These are phyloP conservation scores for Schizosaccharomyces octosporus DNA, from an alignment of 805 yeast species.

Conservation along the genomic window DNA sequence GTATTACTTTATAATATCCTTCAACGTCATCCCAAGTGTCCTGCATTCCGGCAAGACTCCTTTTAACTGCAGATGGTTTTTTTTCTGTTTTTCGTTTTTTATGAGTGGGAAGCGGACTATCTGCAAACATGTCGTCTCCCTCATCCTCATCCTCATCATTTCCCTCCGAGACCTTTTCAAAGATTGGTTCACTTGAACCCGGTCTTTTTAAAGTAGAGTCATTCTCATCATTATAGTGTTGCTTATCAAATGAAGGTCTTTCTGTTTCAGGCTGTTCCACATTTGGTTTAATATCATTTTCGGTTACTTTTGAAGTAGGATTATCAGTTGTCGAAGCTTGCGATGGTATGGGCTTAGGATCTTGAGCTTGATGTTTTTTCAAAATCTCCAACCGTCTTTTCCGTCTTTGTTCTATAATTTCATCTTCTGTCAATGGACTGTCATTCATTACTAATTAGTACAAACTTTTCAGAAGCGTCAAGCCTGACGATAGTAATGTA, in stretches of 20 bases:
- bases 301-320: too few relatives aligned
- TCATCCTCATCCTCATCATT: constrained; percentile 12
- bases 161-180: constrained; percentile 4
- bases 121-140: constrained; percentile 8
- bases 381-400: constrained; percentile 7
- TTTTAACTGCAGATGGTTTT: constrained; percentile 4
- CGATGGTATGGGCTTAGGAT: too few relatives aligned
- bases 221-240: too few relatives aligned
- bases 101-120: constrained; percentile 1
- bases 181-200: neutral
- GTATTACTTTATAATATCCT: constrained; percentile 14
- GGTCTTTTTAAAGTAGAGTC: too few relatives aligned
- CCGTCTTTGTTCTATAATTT: constrained; percentile 8
- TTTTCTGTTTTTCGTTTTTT: constrained; percentile 1
- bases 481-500: too few relatives aligned
- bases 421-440: constrained; percentile 7
- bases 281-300: too few relatives aligned
- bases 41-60: constrained; percentile 5
- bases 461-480: neutral
- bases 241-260: too few relatives aligned
- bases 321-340: too few relatives aligned
- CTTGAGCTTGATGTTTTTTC: constrained; percentile 1
- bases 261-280: too few relatives aligned
- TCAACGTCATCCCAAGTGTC: constrained; percentile 15
- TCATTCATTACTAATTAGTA: neutral